A percentile compares a stretch with the other conserved stretches of the same genome.
Evolutionary conservation across 2,329 filamentous ascomycete genomes (phyloP).

Genomic region (Basipetospora sp.): DNA sequence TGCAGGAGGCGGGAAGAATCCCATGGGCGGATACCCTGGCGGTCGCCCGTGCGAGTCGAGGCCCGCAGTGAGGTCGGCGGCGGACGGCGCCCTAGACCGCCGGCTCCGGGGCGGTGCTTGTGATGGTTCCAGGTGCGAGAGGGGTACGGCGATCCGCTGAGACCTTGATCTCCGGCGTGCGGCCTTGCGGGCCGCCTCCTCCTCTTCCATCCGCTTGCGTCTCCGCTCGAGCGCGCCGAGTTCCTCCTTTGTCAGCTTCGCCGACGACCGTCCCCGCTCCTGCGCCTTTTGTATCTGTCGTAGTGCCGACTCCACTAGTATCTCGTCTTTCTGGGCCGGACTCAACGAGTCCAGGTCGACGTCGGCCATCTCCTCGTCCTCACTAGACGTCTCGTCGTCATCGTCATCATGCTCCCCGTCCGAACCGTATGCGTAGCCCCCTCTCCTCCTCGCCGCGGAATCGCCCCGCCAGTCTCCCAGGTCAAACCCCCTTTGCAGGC

Average conservation of each 20-base stretch:
- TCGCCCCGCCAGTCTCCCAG: conserved; percentile 28
- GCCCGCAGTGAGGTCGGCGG: conserved; percentile 21
- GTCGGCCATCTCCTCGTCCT: conserved; percentile 34
- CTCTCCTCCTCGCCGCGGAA: conserved; percentile 12
- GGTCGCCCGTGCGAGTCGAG: conserved; percentile 19
- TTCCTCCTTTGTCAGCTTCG: conserved; percentile 67
- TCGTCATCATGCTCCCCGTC: conserved; percentile 23
- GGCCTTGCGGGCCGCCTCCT: conserved; percentile 21
- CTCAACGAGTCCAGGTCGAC: conserved; percentile 34
- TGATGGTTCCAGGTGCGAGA: conserved; percentile 36
- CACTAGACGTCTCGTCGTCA: conserved; percentile 29
- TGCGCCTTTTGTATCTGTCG: conserved; percentile 67
- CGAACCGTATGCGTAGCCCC: conserved; percentile 4
- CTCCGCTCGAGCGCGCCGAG: conserved; percentile 63
- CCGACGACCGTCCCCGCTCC: conserved; percentile 59
- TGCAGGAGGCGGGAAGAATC: conserved; percentile 33
- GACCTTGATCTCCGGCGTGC: conserved; percentile 21
- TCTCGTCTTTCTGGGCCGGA: conserved; percentile 54
- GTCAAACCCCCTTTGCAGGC: no score
- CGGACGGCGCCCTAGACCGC: conserved; percentile 14
- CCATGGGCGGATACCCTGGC: conserved; percentile 30
- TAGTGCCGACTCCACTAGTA: conserved; percentile 62
- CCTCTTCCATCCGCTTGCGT: conserved; percentile 42
- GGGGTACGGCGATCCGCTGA: conserved; percentile 36
- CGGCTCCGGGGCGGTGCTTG: no score